Base-by-base conservation (phyloP, 2,329 filamentous ascomycete genomes). In the Colletotrichum caudatum region DNA sequence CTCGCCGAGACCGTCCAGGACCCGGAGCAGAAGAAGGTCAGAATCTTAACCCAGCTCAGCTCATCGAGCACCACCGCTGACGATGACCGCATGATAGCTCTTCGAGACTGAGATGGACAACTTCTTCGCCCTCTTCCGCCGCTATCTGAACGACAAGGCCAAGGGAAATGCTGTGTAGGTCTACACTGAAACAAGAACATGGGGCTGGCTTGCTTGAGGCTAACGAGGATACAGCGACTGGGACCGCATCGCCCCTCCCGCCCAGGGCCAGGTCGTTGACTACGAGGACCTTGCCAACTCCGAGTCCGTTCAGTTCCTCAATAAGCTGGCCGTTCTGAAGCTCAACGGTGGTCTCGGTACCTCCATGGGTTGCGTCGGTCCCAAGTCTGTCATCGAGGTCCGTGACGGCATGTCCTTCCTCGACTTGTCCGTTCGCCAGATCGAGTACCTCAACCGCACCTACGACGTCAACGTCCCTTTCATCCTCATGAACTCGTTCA, bases 41-140 rank as follows among this genome's bases (percentile, higher is more conserved):
- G 84, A 76, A 65, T 33, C 20, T 7, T 4, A 61, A 20, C n/a
- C 56, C 16, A 18, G 14, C 35, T 12, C 18, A 46, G 2, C n/a
- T 23, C 5, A n/a, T 23, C 7, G 14, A 53, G 54, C 18, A 23
- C 51, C 16, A 9, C 4, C 33, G 9, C 50, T 29, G 39, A 53
- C 35, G 64, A 73, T 79, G 71, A 78, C 72, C 53, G 16, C 4
- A 20, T 3, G 50, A 77, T 76, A 94, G 93, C 91, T 97, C 76
- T 98, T 98, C 83, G 95, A 98, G 87, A 97, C 95, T 5, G 95
- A 99, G 86, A 98, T 98, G 95, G 96, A 99, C 90, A 99, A 99
- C 91, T 99, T 99, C 89, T 99, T 99, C 82, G 92, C 94, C 73
- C 92, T 99, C 74, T 99, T 99, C 92, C 93, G 96, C 81, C 91